Conservation (phyloP, 768 basidiomycete species). For the Suillus discolor region DNA sequence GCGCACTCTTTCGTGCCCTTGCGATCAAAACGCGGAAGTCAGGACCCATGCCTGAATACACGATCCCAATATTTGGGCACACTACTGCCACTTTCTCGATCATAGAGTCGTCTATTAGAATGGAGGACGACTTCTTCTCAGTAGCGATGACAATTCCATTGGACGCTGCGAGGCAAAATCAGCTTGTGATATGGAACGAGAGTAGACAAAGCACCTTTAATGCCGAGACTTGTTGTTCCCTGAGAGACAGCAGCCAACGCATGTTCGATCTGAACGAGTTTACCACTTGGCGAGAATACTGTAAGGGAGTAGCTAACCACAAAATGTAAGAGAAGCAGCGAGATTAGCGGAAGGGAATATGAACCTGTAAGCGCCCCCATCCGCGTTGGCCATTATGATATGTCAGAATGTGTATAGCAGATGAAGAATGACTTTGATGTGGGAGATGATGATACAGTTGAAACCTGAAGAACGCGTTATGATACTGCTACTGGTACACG, state of each 20-base stretch:
- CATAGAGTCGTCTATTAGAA: conserved; percentile 97
- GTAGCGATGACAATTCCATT: conserved; percentile 99
- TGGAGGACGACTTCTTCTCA: conserved; percentile 98
- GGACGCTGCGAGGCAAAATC: conserved; percentile 62
- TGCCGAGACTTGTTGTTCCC: conserved; percentile 96
- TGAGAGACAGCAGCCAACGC: conserved; percentile 94
- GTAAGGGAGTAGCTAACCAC: conserved; percentile 90
- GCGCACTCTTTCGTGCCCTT: conserved; percentile 95
- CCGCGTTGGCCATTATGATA: conserved; percentile 71
- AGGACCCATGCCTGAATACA: conserved; percentile 99
- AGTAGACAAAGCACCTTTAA: conserved; percentile 73
- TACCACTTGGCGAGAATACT: conserved; percentile 98
- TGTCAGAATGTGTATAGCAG: conserved; percentile 14
- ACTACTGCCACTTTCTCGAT: conserved; percentile 97
- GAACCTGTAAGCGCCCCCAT: conserved; percentile 81
- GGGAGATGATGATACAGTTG: neutral
- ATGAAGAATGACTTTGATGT: conserved; percentile 6
- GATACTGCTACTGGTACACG: conserved; percentile 23
- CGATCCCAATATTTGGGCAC: conserved; percentile 98
- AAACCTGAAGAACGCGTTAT: conserved; percentile 23
- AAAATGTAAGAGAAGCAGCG: conserved; percentile 22
- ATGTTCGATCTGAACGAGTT: conserved; percentile 99
- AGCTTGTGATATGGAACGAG: conserved; percentile 6
- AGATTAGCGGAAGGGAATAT: conserved; percentile 17
- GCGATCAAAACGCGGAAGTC: conserved; percentile 95